A percentile compares a stretch with the other conserved stretches of the same genome.
Evolutionary conservation across 306 rosid species (phyloP).

Genomic region (Dryas alaskensis): DNA sequence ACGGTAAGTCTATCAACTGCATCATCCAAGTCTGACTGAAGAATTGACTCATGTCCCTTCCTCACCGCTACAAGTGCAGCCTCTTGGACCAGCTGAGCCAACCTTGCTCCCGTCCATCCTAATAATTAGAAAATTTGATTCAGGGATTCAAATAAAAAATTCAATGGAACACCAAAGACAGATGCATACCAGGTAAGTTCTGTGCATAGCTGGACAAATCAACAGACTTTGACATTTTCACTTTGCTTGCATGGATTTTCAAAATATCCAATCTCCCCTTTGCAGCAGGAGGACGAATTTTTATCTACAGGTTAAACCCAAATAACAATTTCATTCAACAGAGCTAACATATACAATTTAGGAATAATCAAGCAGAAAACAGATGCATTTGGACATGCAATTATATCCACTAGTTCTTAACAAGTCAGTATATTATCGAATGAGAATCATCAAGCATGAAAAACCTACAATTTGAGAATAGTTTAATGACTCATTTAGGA

Average conservation of each 20-base stretch:
- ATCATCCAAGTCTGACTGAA: slow-evolving; percentile 89
- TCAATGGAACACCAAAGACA: slow-evolving; percentile 14
- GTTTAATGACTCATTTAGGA: neutral
- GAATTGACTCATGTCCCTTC: slow-evolving; percentile 74
- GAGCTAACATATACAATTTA: slow-evolving; percentile 18
- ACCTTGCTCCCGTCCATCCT: slow-evolving; percentile 97
- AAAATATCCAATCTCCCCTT: slow-evolving; percentile 88
- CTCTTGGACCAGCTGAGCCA: slow-evolving; percentile 95
- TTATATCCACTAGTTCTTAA: neutral
- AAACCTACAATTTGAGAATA: neutral
- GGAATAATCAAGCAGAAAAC: slow-evolving; percentile 25
- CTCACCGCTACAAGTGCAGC: slow-evolving; percentile 99
- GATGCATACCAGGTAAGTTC: slow-evolving; percentile 78
- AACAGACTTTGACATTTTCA: slow-evolving; percentile 84
- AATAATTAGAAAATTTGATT: slow-evolving; percentile 28
- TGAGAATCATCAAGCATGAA: neutral
- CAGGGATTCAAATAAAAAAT: slow-evolving; percentile 26
- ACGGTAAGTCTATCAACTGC: slow-evolving; percentile 95
- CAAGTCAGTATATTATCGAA: neutral
- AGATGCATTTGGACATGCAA: neutral
- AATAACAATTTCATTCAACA: slow-evolving; percentile 15
- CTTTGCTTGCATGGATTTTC: slow-evolving; percentile 90
- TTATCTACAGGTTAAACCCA: slow-evolving; percentile 57
- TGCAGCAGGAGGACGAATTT: slow-evolving; percentile 77
- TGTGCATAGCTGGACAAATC: slow-evolving; percentile 82